Evolutionary conservation across 208 protist species (phyloP).

Genomic region (Acanthamoeba triangularis): DNA sequence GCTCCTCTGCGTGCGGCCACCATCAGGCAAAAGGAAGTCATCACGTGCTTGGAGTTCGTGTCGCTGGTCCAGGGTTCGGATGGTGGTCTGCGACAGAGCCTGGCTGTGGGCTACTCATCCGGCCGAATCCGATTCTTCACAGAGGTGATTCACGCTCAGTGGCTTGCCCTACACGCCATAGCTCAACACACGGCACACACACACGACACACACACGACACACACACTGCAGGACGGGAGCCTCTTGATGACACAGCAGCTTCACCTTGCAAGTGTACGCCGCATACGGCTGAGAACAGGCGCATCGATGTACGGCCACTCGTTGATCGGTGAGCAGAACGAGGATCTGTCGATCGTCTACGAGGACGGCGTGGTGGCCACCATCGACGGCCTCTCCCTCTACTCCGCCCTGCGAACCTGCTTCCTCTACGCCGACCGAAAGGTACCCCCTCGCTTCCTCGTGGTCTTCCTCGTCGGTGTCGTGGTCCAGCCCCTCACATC

Average conservation of each 20-base stretch:
- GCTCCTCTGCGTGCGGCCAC: no score
- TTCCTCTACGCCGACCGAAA: conserved; percentile 36
- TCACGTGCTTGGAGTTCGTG: conserved; percentile 46
- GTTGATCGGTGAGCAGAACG: background rate
- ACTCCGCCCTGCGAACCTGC: conserved; percentile 18
- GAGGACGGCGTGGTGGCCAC: conserved; percentile 3
- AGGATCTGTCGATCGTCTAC: background rate
- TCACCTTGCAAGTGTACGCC: background rate
- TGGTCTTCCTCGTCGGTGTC: background rate
- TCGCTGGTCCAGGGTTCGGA: background rate
- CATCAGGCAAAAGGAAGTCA: conserved; percentile 7
- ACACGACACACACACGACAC: no score
- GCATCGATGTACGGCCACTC: background rate
- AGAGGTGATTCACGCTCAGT: background rate
- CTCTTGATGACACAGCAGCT: conserved; percentile 17
- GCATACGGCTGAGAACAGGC: background rate
- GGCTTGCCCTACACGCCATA: no score
- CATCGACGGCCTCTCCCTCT: conserved; percentile 46
- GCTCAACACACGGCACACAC: no score
- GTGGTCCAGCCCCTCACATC: no score
- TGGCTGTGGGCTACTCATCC: conserved; percentile 39
- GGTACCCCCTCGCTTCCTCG: background rate
- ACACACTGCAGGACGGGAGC: background rate
- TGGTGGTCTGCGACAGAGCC: background rate
- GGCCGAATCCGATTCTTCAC: conserved; percentile 7